Base-by-base conservation (phyloP, 2,329 filamentous ascomycete species). In the Paracoccidioides lutzii region DNA sequence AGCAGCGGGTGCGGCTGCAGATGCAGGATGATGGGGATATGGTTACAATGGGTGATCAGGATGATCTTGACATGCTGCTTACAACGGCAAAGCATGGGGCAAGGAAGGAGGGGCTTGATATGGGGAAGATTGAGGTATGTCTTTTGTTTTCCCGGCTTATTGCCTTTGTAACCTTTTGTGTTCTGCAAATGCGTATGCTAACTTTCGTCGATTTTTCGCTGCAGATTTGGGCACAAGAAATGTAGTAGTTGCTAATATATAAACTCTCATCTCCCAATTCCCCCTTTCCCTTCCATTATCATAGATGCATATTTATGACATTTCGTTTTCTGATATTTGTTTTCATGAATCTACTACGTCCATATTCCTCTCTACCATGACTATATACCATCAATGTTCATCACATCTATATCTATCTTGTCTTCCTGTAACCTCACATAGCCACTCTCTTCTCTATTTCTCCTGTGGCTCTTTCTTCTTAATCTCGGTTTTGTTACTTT, bases 41-140 rank as follows among this genome's bases (percentile, higher is more conserved):
- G 87, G 94, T 98, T 66, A 96, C 91, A 37, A 85, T 98, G 81
- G 90, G 87, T 35, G 93, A 98, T 69, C 88, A 96, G 70, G 93
- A 98, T 66, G 93, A 98, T 73, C 73, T 96, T 59, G 90, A 97
- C 52, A 87, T 96, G 82, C 83, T 88, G 33, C 78, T 97, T 54
- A 79, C 81, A 69, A 80, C 76, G 49, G 83, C 84, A 5, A 87
- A 82, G 69, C 79, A 80, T 52, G 74, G 76, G 57, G 90, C 87
- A 50, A 81, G 78, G 72, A 87, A 81, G 69, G 85, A 91, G 67
- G 81, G 83, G 64, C 78, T 79, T 59, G 90, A 95, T 60, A 86
- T 90, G 76, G 90, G 88, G 53, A 96, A 95, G 79, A 83, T 96
- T 82, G 93, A 97, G 82, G 89, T 96, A 71, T 80, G 87, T 76